These are phyloP conservation scores for Collariella sp. DNA, from an alignment of 495 filamentous ascomycete species.

Conservation along the genomic window DNA sequence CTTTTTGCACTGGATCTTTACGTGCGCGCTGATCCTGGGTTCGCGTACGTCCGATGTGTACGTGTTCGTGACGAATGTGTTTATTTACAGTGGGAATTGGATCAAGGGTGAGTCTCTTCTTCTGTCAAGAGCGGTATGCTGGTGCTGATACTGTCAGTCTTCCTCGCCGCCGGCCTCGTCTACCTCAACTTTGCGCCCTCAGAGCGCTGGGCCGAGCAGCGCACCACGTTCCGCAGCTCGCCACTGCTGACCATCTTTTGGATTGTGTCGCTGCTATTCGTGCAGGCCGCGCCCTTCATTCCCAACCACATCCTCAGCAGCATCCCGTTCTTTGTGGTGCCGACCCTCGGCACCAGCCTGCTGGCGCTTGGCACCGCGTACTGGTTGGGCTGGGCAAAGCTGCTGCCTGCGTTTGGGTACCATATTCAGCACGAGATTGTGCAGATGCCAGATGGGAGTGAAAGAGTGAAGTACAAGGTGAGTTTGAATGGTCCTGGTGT, in stretches of 20 bases:
- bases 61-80: constrained; percentile 26
- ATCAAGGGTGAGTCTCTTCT: constrained; percentile 22
- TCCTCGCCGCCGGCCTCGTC: constrained; percentile 44
- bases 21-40: constrained; percentile 49
- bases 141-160: constrained; percentile 34
- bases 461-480: constrained; percentile 33
- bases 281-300: constrained; percentile 37
- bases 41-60: constrained; percentile 16
- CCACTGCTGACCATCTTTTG: constrained; percentile 39
- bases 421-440: constrained; percentile 34
- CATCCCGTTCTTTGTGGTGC: constrained; percentile 37
- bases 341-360: constrained; percentile 38
- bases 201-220: constrained; percentile 29
- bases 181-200: constrained; percentile 34
- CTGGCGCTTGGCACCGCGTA: constrained; percentile 35
- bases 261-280: constrained; percentile 36
- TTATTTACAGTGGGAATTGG: constrained; percentile 32
- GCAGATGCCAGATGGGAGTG: constrained; percentile 33
- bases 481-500: no score
- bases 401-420: constrained; percentile 35
- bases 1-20: constrained; percentile 55
- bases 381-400: constrained; percentile 39
- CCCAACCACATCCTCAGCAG: constrained; percentile 26
- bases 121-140: not conserved
- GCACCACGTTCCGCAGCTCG: constrained; percentile 33